Evolutionary conservation across 352 stramenopile species (phyloP).

Genomic region (Pythium coloratum): DNA sequence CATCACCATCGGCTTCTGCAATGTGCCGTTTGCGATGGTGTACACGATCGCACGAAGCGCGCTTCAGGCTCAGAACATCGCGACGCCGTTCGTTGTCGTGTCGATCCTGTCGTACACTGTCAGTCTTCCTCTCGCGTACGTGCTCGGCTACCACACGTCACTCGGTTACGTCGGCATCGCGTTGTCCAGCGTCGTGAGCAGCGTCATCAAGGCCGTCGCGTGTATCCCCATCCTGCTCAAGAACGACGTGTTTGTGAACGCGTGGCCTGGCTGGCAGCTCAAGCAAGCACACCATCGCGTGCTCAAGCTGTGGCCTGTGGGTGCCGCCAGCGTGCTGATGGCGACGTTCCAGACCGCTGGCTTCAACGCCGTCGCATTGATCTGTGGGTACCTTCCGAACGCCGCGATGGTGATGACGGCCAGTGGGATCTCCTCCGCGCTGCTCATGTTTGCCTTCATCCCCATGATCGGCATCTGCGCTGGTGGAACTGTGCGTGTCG

Average conservation of each 20-base stretch:
- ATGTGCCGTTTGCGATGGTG: conserved; percentile 33
- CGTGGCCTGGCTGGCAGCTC: conserved; percentile 33
- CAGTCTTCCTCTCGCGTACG: conserved; percentile 31
- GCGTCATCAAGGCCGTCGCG: conserved; percentile 28
- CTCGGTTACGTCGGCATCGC: conserved; percentile 39
- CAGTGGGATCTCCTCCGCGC: conserved; percentile 49
- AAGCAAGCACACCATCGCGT: conserved; percentile 21
- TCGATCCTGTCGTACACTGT: conserved; percentile 27
- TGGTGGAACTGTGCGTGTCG: conserved; percentile 32
- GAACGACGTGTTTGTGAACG: conserved; percentile 22
- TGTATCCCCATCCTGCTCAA: conserved; percentile 29
- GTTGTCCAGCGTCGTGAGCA: conserved; percentile 30
- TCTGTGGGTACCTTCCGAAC: conserved; percentile 54
- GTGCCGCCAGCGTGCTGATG: conserved; percentile 48
- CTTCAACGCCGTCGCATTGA: conserved; percentile 43
- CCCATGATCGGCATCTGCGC: conserved; percentile 25
- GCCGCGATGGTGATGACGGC: conserved; percentile 44
- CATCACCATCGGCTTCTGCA: conserved; percentile 24
- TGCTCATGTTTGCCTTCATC: conserved; percentile 32
- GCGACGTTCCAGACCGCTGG: conserved; percentile 46
- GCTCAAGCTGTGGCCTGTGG: conserved; percentile 24
- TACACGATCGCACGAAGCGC: conserved; percentile 36
- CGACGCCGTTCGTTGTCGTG: conserved; percentile 30
- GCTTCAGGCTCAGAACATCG: conserved; percentile 45
- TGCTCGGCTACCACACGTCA: conserved; percentile 36